phyloP scores from a whole-genome alignment of 2,329 filamentous ascomycete species.

The Colletotrichum karsti region DNA sequence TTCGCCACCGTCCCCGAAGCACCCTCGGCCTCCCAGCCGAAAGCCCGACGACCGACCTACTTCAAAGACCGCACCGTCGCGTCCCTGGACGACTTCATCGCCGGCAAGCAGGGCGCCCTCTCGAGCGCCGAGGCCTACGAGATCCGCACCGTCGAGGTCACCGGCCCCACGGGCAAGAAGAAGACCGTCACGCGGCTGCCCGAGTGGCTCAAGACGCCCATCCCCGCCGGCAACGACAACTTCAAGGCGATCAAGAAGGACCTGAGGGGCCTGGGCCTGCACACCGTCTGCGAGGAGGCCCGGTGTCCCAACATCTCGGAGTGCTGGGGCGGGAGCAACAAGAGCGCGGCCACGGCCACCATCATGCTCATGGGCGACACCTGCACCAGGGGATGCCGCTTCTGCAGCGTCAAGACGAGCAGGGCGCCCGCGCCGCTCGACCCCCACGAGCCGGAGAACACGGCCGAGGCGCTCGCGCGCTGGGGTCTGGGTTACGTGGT shows the following conservation, averaged over 20 bases:
- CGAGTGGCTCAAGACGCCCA: conserved; percentile 95
- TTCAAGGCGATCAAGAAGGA: conserved; percentile 97
- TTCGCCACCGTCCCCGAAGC: conserved; percentile 54
- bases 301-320: conserved; percentile 97
- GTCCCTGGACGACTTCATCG: conserved; percentile 67
- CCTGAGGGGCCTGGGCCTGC: conserved; percentile 85
- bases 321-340: conserved; percentile 93
- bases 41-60: conserved; percentile 56
- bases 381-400: conserved; percentile 94
- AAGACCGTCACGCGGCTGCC: conserved; percentile 79
- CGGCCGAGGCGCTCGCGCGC: conserved; percentile 87
- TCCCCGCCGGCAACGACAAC: conserved; percentile 81
- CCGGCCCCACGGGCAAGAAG: conserved; percentile 67
- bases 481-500: conserved; percentile 98
- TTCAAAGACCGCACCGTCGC: conserved; percentile 68
- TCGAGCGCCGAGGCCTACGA: conserved; percentile 64
- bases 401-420: conserved; percentile 95
- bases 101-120: conserved; percentile 35
- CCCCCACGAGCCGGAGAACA: conserved; percentile 96
- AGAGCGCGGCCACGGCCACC: conserved; percentile 91
- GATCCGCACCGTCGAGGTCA: conserved; percentile 68
- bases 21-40: conserved; percentile 32
- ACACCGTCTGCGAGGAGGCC: conserved; percentile 98
- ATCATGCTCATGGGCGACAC: conserved; percentile 99
- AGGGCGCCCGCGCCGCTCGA: conserved; percentile 82